Evolutionary conservation across 78 protist species (phyloP), one percentile per base, ranked within the genome.

Genomic region (Dictyostelium capitatum): DNA sequence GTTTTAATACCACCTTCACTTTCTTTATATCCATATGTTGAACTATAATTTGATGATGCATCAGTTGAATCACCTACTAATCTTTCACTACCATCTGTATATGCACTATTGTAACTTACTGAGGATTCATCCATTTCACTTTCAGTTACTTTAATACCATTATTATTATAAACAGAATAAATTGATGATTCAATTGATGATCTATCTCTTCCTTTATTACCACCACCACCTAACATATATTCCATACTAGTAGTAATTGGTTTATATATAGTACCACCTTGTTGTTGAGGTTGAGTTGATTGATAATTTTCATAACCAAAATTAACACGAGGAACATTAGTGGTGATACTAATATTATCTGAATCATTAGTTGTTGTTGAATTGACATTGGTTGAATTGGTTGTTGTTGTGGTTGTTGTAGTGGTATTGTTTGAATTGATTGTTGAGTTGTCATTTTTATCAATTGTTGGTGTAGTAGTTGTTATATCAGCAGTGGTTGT

Each of bases 271-370:
- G 28, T 73, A 59, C 19, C 19, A 23, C 30, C 6, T 46, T 73
- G 41, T 25, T 20, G 17, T 67, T 67, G 75, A 32, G 12, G 25
- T 67, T 67, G 54, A 73, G 14, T 23, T 30, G 79, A 15, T 41
- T 70, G 78, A 70, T 17, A 19, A 73, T 73, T 73, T 9, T 73
- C 79, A 73, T 73, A 37, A n/a, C 79, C 56, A 73, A n/a, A 4
- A 73, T 47, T 23, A 73, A 30, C 15, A 73, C 46, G 41, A 47
- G 59, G n/a, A 73, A 73, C 46, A 73, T 15, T 11, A 73, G 48
- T 73, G 56, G 51, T 46, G 56, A 46, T 73, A 73, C 56, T 37
- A 73, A 43, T 46, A 73, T 30, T 73, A 73, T 73, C 20, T 46
- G 51, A 3, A 46, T 41, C 50, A 70, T 70, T 41, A 70, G 20